Evolutionary conservation across 2,329 filamentous ascomycete genomes (phyloP).

Genomic region (Lecanoromycetidae sp.): DNA sequence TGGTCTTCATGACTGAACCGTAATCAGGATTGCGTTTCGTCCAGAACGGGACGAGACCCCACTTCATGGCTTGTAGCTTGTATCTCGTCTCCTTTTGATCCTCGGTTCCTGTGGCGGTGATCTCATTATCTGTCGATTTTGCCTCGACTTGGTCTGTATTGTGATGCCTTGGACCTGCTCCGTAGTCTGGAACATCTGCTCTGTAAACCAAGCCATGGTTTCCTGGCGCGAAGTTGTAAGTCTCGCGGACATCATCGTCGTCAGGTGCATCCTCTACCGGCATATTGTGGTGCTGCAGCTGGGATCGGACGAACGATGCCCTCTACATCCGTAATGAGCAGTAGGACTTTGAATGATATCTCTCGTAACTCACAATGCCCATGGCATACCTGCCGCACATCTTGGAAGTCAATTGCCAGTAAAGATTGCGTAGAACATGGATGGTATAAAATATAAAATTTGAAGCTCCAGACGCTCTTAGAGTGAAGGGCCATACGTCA

Average conservation of each 20-base stretch:
- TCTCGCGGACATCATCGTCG: conserved; percentile 60
- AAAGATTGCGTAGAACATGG: no score
- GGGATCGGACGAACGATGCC: conserved; percentile 60
- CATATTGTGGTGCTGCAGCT: conserved; percentile 64
- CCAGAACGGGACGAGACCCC: conserved; percentile 89
- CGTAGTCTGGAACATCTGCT: conserved; percentile 54
- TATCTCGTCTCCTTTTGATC: conserved; percentile 43
- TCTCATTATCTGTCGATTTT: conserved; percentile 17
- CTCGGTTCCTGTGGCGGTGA: conserved; percentile 14
- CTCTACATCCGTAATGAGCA: conserved; percentile 39
- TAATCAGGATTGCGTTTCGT: conserved; percentile 75
- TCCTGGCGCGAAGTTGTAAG: conserved; percentile 87
- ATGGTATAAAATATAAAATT: no score
- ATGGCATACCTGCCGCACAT: conserved; percentile 62
- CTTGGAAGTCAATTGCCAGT: conserved; percentile 9
- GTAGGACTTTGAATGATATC: background rate
- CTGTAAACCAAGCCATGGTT: conserved; percentile 78
- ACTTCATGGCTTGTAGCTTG: conserved; percentile 87
- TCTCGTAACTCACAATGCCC: conserved; percentile 46
- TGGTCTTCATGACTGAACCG: conserved; percentile 66
- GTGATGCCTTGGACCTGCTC: conserved; percentile 32
- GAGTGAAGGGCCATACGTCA: no score
- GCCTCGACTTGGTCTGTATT: conserved; percentile 18
- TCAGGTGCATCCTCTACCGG: conserved; percentile 57
- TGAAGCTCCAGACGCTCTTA: no score